Base-by-base conservation (phyloP, 2,329 filamentous ascomycete genomes). In the Aspergillus sojae region DNA sequence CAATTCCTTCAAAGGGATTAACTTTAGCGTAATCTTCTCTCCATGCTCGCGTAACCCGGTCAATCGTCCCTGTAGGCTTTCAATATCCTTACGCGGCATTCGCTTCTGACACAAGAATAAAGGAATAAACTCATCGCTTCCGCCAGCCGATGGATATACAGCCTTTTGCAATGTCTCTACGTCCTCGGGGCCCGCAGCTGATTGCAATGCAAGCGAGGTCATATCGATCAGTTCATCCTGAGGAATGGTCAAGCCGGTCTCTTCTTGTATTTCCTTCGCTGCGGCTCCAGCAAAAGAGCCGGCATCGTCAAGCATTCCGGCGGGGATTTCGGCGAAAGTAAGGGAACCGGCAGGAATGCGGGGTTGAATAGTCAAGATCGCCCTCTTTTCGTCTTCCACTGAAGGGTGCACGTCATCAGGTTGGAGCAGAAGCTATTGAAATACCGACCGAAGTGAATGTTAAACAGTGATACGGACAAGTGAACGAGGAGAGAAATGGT, bases 51-150 rank as follows among this genome's bases (percentile, higher is more conserved):
- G 77, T 64, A 87, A 62, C 0, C 86, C 86, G 0, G 85, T 87
- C 67, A 86, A 71, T 60, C 82, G 84, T 5, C 84, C 85, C 65
- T 83, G 79, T 66, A 86, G 75, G 43, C 78, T 78, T 41, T 84
- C 76, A 66, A 88, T 81, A 36, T 85, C 77, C 5, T 73, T 69
- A 39, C 80, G 73, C 1, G 80, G 74, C 63, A 88, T 77, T 4
- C 81, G 73, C 69, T 86, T 87, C 70, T 86, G 81, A 65, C 82
- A 85, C 36, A 87, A 68, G 63, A 87, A 85, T 6, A 88, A 69
- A 0, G 85, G 84, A 30, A 88, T 83, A 67, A 85, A 87, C 65
- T 88, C 86, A 70, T 88, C 86, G 62, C 83, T 84, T 2, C 83
- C 86, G 2, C 86, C 86, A 0, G 83, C 77, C 14, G 80, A 83